Percentiles rank a stretch among this genome's conserved stretches.
These are phyloP conservation scores for Globisporangium alternatum DNA, from an alignment of 352 stramenopile species.

Conservation along the genomic window DNA sequence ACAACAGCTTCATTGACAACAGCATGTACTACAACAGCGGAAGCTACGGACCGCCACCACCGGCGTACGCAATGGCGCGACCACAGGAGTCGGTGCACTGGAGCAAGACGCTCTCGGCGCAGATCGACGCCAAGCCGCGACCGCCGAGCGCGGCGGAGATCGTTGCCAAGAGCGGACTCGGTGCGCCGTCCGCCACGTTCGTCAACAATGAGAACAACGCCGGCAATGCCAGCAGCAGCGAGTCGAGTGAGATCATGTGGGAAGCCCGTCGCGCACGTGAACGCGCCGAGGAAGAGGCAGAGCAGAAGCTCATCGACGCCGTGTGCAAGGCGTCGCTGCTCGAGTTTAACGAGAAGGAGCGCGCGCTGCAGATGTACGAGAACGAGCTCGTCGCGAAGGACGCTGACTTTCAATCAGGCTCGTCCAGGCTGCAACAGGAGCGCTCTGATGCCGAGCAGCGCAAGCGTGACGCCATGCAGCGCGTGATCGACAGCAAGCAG, in stretches of 20 bases:
- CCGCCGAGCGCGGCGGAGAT: slow-evolving; percentile 6
- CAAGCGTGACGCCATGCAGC: slow-evolving; percentile 71
- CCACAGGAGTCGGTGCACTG: slow-evolving; percentile 7
- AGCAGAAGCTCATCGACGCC: slow-evolving; percentile 75
- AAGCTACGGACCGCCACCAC: not conserved
- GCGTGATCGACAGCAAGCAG: slow-evolving; percentile 70
- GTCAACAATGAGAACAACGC: slow-evolving; percentile 6
- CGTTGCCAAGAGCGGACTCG: not conserved
- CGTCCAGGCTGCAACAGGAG: slow-evolving; percentile 33
- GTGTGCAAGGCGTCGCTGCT: slow-evolving; percentile 75
- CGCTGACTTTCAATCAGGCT: slow-evolving; percentile 28
- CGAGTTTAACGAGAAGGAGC: slow-evolving; percentile 71
- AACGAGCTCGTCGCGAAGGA: slow-evolving; percentile 32
- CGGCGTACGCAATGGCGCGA: not conserved
- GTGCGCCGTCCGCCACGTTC: not conserved
- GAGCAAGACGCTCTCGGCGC: slow-evolving; percentile 26
- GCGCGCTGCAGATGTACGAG: slow-evolving; percentile 52
- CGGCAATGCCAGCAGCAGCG: not conserved
- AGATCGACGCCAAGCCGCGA: slow-evolving; percentile 18
- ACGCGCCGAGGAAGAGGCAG: slow-evolving; percentile 51
- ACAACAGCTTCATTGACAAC: not conserved
- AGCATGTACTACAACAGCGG: not conserved
- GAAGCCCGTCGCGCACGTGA: slow-evolving; percentile 49
- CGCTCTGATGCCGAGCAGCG: slow-evolving; percentile 48
- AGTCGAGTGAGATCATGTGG: slow-evolving; percentile 47